Base-by-base conservation (phyloP, 352 stramenopile genomes). In the Phytophthora vignae region DNA sequence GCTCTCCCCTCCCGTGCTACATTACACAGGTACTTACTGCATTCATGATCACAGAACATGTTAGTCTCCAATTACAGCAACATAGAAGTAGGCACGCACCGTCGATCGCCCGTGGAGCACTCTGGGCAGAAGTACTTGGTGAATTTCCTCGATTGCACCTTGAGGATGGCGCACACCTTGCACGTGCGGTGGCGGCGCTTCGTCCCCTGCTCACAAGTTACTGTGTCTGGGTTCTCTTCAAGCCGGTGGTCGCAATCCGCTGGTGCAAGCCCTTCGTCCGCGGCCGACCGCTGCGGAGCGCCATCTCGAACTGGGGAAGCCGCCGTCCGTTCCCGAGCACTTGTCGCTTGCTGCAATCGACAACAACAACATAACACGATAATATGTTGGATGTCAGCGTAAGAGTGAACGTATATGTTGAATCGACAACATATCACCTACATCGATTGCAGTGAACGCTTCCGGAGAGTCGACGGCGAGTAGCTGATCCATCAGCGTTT, bases 1-100 rank as follows among this genome's bases (percentile, higher is more conserved):
- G 4, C 21, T 33, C 21, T 7, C 8, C 22, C 49, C 21, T 1
- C 59, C 25, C 50, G 60, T 2, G 21, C 49, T 38, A 59, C 33
- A 21, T 60, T 67, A 38, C 36, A 55, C 14, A 60, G n/a, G 6
- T 60, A 58, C 25, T 67, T 67, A 33, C 60, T 67, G 7, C 29
- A 33, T 10, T 15, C 46, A 9, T 22, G 21, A 22, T 22, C 29
- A 19, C 17, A 46, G 15, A 17, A 44, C 36, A 44, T 11, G 36
- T 44, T 44, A 44, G 36, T 44, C 36, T 44, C 0, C 36, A 22
- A 44, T 44, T 44, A 44, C 36, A 44, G 5, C 3, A 44, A 14
- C 36, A 44, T 15, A 44, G 36, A 5, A 44, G 36, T 17, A 44
- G 36, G 7, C 25, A 62, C 56, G 38, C 19, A 64, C 58, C 58